Conservation (phyloP, 306 rosid species). For the Rosa chinensis region DNA sequence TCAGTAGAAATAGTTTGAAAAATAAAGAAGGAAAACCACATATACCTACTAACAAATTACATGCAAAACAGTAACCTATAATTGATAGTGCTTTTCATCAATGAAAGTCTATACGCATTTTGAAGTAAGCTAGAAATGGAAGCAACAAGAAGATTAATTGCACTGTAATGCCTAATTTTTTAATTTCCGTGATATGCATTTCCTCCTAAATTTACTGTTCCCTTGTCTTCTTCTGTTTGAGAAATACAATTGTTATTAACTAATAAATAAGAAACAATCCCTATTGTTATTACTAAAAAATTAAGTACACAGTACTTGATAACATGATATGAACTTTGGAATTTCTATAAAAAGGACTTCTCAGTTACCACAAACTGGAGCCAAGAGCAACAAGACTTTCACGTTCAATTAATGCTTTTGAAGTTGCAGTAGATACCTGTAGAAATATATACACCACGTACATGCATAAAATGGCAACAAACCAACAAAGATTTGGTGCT, state of each 20-base stretch:
- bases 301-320: background rate
- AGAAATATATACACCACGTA: background rate
- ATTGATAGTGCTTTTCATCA: background rate
- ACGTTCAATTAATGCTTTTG: background rate
- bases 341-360: background rate
- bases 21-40: background rate
- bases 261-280: background rate
- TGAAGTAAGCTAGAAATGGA: background rate
- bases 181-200: background rate
- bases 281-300: background rate
- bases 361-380: background rate
- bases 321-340: background rate
- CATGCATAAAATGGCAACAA: slow-evolving; percentile 22
- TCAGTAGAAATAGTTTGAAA: background rate
- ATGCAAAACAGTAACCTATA: background rate
- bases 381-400: background rate
- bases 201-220: slow-evolving; percentile 1
- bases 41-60: background rate
- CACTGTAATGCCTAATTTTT: background rate
- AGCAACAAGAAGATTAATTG: background rate
- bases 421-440: background rate
- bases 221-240: background rate
- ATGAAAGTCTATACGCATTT: background rate
- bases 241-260: background rate
- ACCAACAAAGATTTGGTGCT: background rate